Evolutionary conservation across 306 rosid species (phyloP), one percentile per base, ranked within the genome.

Genomic region (Biancaea sappan): DNA sequence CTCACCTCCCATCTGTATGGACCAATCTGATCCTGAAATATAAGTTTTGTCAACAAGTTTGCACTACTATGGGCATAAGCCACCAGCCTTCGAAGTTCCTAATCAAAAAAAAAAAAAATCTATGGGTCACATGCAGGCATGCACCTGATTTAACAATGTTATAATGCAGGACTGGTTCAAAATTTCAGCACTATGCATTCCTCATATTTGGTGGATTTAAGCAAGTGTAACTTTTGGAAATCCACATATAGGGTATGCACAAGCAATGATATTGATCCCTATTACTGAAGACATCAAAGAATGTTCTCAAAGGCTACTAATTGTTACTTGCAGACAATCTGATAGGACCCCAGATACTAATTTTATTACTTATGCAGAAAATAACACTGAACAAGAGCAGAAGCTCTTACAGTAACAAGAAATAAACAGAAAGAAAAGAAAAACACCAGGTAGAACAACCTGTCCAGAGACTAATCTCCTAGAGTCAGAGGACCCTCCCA

Each of bases 11-110:
- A 94, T 80, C 78, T 84, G 75, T 77, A 83, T 29, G 88, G 81
- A 77, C 87, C 92, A 69, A 43, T 79, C 80, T 87, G 89, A 63
- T 87, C 87, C 80, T 90, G 83, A 70, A 58, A 52, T 53, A 89
- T 43, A 75, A 94, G 89, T 79, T 84, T 88, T 48, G 72, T 65
- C 88, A 94, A 69, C 82, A 90, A 84, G 60, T 77, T 86, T 79
- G 94, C 97, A 79, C 95, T 92, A 82, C 98, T 94, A 80, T 83
- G 84, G 69, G 98, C 96, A 82, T 91, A 94, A 29, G 96, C 98
- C 71, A 60, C 89, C 80, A 94, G 80, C 83, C 98, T 78, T 81
- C 85, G 91, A 35, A 91, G 91, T 75, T 91, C 94, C 98, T 94
- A 75, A 81, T 37, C 72, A 66, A 79, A 40, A 38, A 76, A 79